phyloP scores from a whole-genome alignment of 441 rosid genomes.

The Melastoma candidum region DNA sequence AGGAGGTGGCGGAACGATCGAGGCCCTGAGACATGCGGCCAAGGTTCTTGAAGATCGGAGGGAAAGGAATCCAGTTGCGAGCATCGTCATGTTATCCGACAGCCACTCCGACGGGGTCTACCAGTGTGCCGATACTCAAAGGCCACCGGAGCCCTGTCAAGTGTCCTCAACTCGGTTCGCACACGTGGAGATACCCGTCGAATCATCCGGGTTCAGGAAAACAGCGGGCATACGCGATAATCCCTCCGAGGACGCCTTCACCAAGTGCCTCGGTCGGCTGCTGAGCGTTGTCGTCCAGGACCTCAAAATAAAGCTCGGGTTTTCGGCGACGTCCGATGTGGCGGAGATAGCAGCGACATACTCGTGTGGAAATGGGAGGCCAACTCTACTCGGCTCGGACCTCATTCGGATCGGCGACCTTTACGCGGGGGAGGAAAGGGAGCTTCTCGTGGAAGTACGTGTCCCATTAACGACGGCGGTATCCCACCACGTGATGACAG shows the following conservation, averaged over 20 bases:
- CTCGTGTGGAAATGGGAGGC: slow-evolving; percentile 31
- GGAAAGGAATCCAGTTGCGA: slow-evolving; percentile 51
- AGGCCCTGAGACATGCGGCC: slow-evolving; percentile 44
- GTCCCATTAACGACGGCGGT: slow-evolving; percentile 25
- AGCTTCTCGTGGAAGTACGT: slow-evolving; percentile 41
- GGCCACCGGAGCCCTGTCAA: slow-evolving; percentile 16
- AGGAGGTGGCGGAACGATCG: slow-evolving; percentile 25
- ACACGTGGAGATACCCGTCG: slow-evolving; percentile 65
- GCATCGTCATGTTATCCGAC: slow-evolving; percentile 46
- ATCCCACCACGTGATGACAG: slow-evolving; percentile 35
- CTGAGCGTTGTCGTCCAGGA: slow-evolving; percentile 57
- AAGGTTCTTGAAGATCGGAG: slow-evolving; percentile 53
- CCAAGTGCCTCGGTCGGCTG: slow-evolving; percentile 43
- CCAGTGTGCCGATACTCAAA: slow-evolving; percentile 15
- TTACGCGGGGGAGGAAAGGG: slow-evolving; percentile 57
- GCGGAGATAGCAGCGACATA: slow-evolving; percentile 49
- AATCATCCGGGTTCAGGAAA: slow-evolving; percentile 27
- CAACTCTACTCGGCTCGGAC: slow-evolving; percentile 32
- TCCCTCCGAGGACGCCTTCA: slow-evolving; percentile 47
- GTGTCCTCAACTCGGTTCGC: slow-evolving; percentile 44
- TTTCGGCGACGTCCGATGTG: slow-evolving; percentile 24
- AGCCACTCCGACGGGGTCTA: slow-evolving; percentile 30
- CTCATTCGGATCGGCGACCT: slow-evolving; percentile 46
- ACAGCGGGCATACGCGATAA: slow-evolving; percentile 10
- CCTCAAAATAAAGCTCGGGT: slow-evolving; percentile 39